Percentiles rank a stretch among this genome's conserved stretches.
These are phyloP conservation scores for Clitoria ternatea DNA, from an alignment of 306 rosid genomes.

Conservation along the genomic window DNA sequence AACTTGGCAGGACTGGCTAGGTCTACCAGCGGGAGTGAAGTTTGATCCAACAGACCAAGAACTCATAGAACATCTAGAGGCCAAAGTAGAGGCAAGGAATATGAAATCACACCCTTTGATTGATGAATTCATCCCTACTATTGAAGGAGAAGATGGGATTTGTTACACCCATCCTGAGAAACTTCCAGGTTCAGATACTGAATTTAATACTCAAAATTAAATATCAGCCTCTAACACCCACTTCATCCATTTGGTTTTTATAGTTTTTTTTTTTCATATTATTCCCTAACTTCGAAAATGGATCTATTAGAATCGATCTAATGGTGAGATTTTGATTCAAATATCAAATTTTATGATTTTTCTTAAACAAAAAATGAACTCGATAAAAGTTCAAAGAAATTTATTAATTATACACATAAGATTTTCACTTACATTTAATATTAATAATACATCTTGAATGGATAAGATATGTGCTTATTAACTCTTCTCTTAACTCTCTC, in stretches of 20 bases:
- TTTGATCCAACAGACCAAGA: conserved; percentile 99
- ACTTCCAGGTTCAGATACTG: conserved; percentile 66
- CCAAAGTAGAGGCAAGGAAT: conserved; percentile 80
- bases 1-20: conserved; percentile 80
- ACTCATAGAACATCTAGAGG: conserved; percentile 95
- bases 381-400: too few relatives aligned
- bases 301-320: too few relatives aligned
- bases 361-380: too few relatives aligned
- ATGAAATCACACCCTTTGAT: conserved; percentile 94
- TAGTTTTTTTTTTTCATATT: neutral
- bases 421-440: too few relatives aligned
- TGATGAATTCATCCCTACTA: conserved; percentile 94
- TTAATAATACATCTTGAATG: too few relatives aligned
- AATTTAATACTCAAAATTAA: neutral
- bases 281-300: neutral
- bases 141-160: conserved; percentile 98
- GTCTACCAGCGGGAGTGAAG: conserved; percentile 98
- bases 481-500: too few relatives aligned
- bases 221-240: neutral
- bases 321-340: too few relatives aligned
- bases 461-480: too few relatives aligned
- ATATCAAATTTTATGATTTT: too few relatives aligned
- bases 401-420: too few relatives aligned
- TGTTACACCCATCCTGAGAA: conserved; percentile 99
- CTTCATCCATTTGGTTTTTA: neutral